Evolutionary conservation across 352 stramenopile genomes (phyloP).

Genomic region (Aphanomyces astaci): DNA sequence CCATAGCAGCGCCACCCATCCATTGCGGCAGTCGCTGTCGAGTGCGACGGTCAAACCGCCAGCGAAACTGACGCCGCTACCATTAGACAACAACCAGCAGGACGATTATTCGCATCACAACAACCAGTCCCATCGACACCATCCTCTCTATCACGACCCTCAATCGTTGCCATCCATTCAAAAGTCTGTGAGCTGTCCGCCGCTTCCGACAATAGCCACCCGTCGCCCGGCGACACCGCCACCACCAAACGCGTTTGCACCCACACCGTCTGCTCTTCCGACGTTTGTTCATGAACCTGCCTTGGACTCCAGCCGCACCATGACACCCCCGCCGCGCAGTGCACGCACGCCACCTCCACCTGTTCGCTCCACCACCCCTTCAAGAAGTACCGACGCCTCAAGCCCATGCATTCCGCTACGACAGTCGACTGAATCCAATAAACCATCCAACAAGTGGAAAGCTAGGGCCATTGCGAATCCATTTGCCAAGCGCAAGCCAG

Average conservation of each 20-base stretch:
- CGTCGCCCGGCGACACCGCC: background rate
- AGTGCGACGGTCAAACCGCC: background rate
- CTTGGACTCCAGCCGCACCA: background rate
- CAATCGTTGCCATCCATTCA: background rate
- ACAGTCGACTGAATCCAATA: slow-evolving; percentile 3
- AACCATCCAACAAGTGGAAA: slow-evolving; percentile 59
- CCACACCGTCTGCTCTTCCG: background rate
- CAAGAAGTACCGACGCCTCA: no score
- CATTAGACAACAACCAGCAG: slow-evolving; percentile 9
- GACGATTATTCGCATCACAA: background rate
- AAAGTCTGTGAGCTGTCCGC: slow-evolving; percentile 13
- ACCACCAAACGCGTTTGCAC: background rate
- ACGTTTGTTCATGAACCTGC: background rate
- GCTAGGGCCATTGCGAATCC: slow-evolving; percentile 56
- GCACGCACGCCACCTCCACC: background rate
- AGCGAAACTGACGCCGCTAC: slow-evolving; percentile 4
- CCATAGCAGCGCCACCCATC: background rate
- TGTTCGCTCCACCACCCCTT: background rate
- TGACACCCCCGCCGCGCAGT: background rate
- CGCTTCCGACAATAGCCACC: background rate
- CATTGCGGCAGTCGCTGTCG: background rate
- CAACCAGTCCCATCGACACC: background rate
- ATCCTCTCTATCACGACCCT: background rate
- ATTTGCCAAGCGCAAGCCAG: slow-evolving; percentile 47
- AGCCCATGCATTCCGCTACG: background rate